A percentile compares a stretch with the other conserved stretches of the same genome.
Evolutionary conservation across 345 rosid species (phyloP).

Genomic region (Aegle marmelos): DNA sequence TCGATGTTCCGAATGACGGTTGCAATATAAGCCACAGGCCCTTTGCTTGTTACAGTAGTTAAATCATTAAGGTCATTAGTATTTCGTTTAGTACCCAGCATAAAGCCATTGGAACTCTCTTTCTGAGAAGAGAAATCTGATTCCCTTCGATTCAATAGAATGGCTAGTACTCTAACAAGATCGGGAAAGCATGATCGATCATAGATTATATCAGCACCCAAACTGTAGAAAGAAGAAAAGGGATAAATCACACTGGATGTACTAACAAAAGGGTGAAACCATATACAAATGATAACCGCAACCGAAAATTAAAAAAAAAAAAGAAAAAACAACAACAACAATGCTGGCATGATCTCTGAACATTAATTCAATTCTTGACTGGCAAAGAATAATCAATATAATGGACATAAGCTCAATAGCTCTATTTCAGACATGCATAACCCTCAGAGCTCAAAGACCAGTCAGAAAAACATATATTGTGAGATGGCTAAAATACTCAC

Average conservation of each 20-base stretch:
- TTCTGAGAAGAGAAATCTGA: slow-evolving; percentile 13
- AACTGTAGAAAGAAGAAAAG: slow-evolving; percentile 29
- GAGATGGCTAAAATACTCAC: slow-evolving; percentile 35
- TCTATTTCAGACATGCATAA: not conserved
- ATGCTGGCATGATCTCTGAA: not conserved
- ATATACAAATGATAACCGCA: not conserved
- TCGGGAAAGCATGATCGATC: slow-evolving; percentile 71
- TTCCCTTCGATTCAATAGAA: slow-evolving; percentile 41
- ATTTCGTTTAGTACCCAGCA: not conserved
- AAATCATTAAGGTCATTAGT: not conserved
- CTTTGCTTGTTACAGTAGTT: slow-evolving; percentile 5
- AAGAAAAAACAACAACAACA: too few relatives aligned
- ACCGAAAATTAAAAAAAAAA: too few relatives aligned
- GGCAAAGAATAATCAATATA: not conserved
- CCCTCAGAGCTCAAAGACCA: not conserved
- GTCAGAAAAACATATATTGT: not conserved
- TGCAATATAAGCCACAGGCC: slow-evolving; percentile 60
- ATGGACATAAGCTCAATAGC: not conserved
- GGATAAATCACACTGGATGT: not conserved
- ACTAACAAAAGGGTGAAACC: not conserved
- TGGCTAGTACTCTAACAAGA: slow-evolving; percentile 54
- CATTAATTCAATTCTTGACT: not conserved
- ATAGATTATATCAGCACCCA: slow-evolving; percentile 86
- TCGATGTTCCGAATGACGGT: slow-evolving; percentile 66
- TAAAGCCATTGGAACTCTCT: not conserved